These are phyloP conservation scores for Hymenoscyphus occultus DNA, from an alignment of 2,329 filamentous ascomycete species.

Conservation along the genomic window DNA sequence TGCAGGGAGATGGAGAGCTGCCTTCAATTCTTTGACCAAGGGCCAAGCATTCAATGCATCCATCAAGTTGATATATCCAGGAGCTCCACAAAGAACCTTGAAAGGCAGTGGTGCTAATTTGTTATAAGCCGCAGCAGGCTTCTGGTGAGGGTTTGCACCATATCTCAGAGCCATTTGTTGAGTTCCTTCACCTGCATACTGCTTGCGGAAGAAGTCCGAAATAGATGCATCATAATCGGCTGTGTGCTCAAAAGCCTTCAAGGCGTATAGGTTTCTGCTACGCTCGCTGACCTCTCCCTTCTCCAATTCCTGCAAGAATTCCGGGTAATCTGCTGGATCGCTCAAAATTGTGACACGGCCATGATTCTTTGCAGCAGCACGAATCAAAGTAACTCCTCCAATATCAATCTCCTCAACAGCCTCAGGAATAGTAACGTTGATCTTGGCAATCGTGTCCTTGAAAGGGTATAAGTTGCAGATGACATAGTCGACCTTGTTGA, in stretches of 20 bases:
- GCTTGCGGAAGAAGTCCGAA: slow-evolving; percentile 94
- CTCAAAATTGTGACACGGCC: slow-evolving; percentile 91
- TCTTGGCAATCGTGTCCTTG: slow-evolving; percentile 95
- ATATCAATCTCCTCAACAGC: slow-evolving; percentile 99
- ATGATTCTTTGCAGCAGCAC: slow-evolving; percentile 98
- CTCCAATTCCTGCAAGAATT: slow-evolving; percentile 88
- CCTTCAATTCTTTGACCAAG: slow-evolving; percentile 91
- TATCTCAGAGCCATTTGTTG: slow-evolving; percentile 88
- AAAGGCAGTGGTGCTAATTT: slow-evolving; percentile 77
- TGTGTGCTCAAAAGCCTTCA: slow-evolving; percentile 98
- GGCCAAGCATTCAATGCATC: slow-evolving; percentile 97
- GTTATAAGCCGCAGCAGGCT: slow-evolving; percentile 84
- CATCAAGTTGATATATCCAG: slow-evolving; percentile 95
- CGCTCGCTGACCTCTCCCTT: slow-evolving; percentile 80
- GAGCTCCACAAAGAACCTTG: slow-evolving; percentile 84
- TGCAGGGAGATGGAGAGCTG: slow-evolving; percentile 81
- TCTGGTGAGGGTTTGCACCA: slow-evolving; percentile 97
- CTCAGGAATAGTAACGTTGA: slow-evolving; percentile 94
- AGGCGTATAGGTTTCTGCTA: slow-evolving; percentile 83
- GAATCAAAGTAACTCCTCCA: slow-evolving; percentile 91
- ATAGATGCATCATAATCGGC: slow-evolving; percentile 96
- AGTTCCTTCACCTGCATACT: slow-evolving; percentile 82
- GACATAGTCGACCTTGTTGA: slow-evolving; percentile 91
- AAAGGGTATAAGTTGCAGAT: slow-evolving; percentile 99
- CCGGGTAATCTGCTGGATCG: slow-evolving; percentile 88